Percentiles rank a stretch among this genome's conserved stretches.
These are phyloP conservation scores for Mucor mucedo DNA, from an alignment of 371 early-diverging fungal species.

Conservation along the genomic window DNA sequence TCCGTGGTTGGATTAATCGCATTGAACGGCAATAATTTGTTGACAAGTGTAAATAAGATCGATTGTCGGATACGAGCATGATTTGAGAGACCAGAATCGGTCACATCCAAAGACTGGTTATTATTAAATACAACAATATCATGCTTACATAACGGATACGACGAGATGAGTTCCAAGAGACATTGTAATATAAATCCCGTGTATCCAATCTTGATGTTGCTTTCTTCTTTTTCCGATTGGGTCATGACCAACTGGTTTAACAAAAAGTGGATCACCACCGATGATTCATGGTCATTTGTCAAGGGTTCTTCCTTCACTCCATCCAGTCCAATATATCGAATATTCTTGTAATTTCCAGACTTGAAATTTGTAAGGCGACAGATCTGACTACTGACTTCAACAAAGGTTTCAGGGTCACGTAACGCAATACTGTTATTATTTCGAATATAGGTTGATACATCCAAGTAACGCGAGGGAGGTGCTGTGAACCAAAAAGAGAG, in stretches of 20 bases:
- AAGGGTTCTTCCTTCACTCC: neutral
- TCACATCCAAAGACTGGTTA: slow-evolving; percentile 18
- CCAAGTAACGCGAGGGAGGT: neutral
- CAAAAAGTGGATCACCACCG: slow-evolving; percentile 21
- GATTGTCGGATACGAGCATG: slow-evolving; percentile 15
- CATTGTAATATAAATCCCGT: slow-evolving; percentile 87
- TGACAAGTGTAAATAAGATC: slow-evolving; percentile 48
- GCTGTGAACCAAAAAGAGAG: slow-evolving; percentile 54
- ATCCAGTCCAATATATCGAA: slow-evolving; percentile 4
- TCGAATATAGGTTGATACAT: slow-evolving; percentile 10
- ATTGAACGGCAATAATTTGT: slow-evolving; percentile 65
- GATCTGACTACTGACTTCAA: slow-evolving; percentile 15
- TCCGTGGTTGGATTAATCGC: slow-evolving; percentile 54
- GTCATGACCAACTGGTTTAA: slow-evolving; percentile 11
- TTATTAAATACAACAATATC: slow-evolving; percentile 65
- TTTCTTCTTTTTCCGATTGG: slow-evolving; percentile 5
- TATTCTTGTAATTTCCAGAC: neutral
- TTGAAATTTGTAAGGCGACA: slow-evolving; percentile 5
- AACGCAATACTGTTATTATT: slow-evolving; percentile 13
- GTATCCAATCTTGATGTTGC: slow-evolving; percentile 44
- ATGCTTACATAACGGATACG: slow-evolving; percentile 80
- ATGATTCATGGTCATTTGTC: neutral
- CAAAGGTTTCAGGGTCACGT: slow-evolving; percentile 20
- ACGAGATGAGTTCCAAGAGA: slow-evolving; percentile 81
- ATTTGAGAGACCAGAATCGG: neutral